Percentiles rank a stretch among this genome's conserved stretches.
phyloP scores from a whole-genome alignment of 495 filamentous ascomycete genomes.

The Tuber borchii region DNA sequence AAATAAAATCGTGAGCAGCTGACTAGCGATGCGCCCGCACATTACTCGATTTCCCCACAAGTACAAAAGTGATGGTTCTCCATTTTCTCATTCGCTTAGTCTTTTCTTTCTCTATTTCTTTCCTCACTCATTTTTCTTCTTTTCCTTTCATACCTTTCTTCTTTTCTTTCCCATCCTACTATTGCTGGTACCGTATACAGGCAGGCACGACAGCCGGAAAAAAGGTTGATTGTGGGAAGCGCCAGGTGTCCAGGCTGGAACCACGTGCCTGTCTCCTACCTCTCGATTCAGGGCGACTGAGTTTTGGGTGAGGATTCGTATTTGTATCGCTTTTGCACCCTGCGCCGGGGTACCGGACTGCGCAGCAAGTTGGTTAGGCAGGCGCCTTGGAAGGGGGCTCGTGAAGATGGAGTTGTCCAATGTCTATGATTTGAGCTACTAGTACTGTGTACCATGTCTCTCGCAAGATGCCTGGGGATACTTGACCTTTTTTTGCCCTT shows the following conservation, averaged over 20 bases:
- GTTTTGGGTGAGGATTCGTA: background rate
- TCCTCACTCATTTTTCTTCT: constrained; percentile 2
- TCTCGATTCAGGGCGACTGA: background rate
- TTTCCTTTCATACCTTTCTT: background rate
- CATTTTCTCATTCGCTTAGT: constrained; percentile 26
- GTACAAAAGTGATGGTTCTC: constrained; percentile 16
- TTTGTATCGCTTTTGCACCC: background rate
- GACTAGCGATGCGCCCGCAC: constrained; percentile 32
- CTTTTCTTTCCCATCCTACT: constrained; percentile 4
- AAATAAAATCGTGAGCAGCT: constrained; percentile 30
- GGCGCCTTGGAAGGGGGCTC: background rate
- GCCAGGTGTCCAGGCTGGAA: background rate
- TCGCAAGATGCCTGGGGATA: background rate
- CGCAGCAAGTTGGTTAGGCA: background rate
- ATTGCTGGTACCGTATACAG: constrained; percentile 24
- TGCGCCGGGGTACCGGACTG: background rate
- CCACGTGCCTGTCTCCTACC: background rate
- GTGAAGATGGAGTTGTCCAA: background rate
- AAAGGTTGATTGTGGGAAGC: background rate
- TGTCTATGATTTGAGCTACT: background rate
- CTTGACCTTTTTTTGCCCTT: background rate
- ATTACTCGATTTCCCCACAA: constrained; percentile 39
- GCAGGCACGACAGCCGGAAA: constrained; percentile 7
- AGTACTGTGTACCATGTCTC: background rate
- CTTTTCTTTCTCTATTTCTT: constrained; percentile 30